Evolutionary conservation across 768 basidiomycete species (phyloP), one percentile per base, ranked within the genome.

Genomic region (Lyophyllum decastes): DNA sequence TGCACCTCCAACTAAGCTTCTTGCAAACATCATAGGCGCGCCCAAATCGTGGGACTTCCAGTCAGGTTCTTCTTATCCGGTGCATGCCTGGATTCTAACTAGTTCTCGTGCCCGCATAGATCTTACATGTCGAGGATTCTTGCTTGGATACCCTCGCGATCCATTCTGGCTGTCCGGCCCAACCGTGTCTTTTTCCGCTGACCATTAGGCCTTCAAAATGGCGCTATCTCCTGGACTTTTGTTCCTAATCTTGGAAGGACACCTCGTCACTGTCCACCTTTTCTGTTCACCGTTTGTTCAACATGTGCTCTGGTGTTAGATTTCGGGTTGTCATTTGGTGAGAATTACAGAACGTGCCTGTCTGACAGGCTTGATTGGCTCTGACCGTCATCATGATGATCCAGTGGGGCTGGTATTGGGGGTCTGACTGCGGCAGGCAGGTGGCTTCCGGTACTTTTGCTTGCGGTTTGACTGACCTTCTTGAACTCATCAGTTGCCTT

Each of bases 321-420:
- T 70, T 85, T 60, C 77, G 73, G 62, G 81, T 85, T 52, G 83
- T 78, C 19, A 82, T 86, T 41, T 84, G 83, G 85, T 85, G 61
- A 58, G 76, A 71, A 49, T 19, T 35, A 19, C 17, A 12, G 2
- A 30, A 47, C 45, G n/a, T 21, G 40, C 45, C 52, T 53, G 55
- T 34, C 54, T 30, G 30, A 34, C 43, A 44, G 58, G 54, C 50
- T 49, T 64, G 46, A 27, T 53, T 60, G 60, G 52, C 56, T 56
- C 59, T 66, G 34, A 66, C 58, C 45, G 57, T 52, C 48, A 52
- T 30, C 30, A 30, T 10, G 30, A 30, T 54, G 33, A 41, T 43
- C 38, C 52, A 84, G 82, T 69, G 82, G 82, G 10, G 82, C 75
- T 56, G 82, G 82, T 2, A 79, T 84, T 53, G 82, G 78, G 38